Evolutionary conservation across 805 yeast species (phyloP).

Genomic region (Teunomyces atbi): DNA sequence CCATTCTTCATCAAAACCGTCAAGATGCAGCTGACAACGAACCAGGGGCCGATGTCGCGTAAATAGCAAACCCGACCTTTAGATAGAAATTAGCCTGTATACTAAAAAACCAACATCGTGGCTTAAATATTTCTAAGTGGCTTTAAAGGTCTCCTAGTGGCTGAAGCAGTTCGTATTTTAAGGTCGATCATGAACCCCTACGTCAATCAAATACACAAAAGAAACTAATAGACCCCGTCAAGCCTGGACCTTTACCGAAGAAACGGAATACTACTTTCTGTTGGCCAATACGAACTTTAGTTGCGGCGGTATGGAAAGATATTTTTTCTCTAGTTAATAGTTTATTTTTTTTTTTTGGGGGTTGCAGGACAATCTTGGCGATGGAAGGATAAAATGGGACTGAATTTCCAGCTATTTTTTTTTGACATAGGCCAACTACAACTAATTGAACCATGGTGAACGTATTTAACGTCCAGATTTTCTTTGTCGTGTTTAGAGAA

Average conservation of each 20-base stretch:
- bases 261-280: constrained; percentile 1
- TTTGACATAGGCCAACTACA: not conserved
- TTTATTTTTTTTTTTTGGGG: not conserved
- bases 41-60: not conserved
- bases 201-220: not conserved
- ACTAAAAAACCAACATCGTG: not conserved
- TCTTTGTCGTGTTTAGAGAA: constrained; percentile 92
- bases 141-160: not conserved
- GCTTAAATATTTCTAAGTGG: not conserved
- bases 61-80: not conserved
- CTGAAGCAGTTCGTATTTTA: not conserved
- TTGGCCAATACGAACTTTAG: constrained; percentile 1
- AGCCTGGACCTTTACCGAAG: constrained; percentile 1
- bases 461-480: constrained; percentile 72
- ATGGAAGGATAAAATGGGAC: not conserved
- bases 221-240: not conserved
- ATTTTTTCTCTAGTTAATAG: not conserved
- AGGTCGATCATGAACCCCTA: not conserved
- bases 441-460: constrained; percentile 34
- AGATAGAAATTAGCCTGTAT: not conserved
- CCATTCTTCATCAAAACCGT: constrained; percentile 21
- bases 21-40: constrained; percentile 1
- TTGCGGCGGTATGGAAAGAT: constrained; percentile 1
- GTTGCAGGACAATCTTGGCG: constrained; percentile 2
- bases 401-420: not conserved